Percentiles rank a stretch among this genome's conserved stretches.
phyloP scores from a whole-genome alignment of 768 basidiomycete species.

The Suillus ampliporus region DNA sequence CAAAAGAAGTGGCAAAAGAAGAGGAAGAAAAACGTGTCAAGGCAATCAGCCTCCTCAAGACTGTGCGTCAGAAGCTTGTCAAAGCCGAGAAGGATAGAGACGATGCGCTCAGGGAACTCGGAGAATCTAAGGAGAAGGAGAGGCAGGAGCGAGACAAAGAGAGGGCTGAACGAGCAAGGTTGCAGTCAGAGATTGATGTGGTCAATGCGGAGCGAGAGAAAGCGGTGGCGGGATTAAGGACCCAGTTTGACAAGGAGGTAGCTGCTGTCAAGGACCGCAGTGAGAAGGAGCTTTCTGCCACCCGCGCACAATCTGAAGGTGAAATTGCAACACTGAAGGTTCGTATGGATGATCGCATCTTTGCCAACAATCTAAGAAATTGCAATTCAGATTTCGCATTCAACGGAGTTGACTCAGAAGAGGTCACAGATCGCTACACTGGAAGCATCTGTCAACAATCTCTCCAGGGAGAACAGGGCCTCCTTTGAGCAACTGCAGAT shows the following conservation, averaged over 20 bases:
- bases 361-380: constrained; percentile 13
- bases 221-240: constrained; percentile 59
- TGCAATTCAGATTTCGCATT: constrained; percentile 60
- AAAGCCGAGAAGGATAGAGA: constrained; percentile 95
- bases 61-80: constrained; percentile 95
- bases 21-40: constrained; percentile 98
- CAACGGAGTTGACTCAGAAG: constrained; percentile 68
- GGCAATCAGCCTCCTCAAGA: constrained; percentile 90
- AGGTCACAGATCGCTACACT: constrained; percentile 69
- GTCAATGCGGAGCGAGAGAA: constrained; percentile 68
- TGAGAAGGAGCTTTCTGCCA: constrained; percentile 73
- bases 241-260: constrained; percentile 78
- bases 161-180: constrained; percentile 51
- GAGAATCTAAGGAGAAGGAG: constrained; percentile 56
- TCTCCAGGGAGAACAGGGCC: constrained; percentile 75
- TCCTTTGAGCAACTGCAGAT: constrained; percentile 89
- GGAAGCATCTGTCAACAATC: constrained; percentile 69
- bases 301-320: constrained; percentile 76
- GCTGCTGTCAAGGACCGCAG: constrained; percentile 61
- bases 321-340: constrained; percentile 81
- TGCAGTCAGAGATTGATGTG: constrained; percentile 69
- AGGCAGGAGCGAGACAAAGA: constrained; percentile 52
- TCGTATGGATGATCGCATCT: constrained; percentile 15
- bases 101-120: constrained; percentile 67
- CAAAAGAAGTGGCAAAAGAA: constrained; percentile 74